A percentile compares a stretch with the other conserved stretches of the same genome.
These are phyloP conservation scores for Macroventuria anomochaeta DNA, from an alignment of 2,329 filamentous ascomycete genomes.

Conservation along the genomic window DNA sequence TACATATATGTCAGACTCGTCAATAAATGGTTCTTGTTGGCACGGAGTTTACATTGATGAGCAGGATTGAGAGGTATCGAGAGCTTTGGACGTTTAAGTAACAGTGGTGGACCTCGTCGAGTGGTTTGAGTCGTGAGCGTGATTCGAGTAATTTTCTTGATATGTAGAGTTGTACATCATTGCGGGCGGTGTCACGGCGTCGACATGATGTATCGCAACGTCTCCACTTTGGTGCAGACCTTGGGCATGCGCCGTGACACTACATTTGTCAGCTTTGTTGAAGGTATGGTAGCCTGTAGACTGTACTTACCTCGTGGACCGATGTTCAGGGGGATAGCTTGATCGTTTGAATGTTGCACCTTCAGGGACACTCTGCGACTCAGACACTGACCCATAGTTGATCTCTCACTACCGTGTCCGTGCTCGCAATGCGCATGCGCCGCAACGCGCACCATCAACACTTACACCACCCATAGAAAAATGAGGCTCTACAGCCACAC, in stretches of 20 bases:
- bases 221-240: too few species aligned
- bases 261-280: background rate
- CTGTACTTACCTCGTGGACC: too few species aligned
- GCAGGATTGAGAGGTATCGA: background rate
- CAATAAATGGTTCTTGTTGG: background rate
- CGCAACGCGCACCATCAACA: too few species aligned
- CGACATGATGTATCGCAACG: background rate
- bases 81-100: background rate
- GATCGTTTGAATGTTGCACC: too few species aligned
- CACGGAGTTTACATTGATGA: background rate
- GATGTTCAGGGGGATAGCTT: background rate
- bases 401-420: too few species aligned
- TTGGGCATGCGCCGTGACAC: background rate
- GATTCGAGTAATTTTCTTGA: background rate
- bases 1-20: background rate
- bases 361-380: too few species aligned
- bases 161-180: background rate
- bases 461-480: too few species aligned
- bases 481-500: too few species aligned
- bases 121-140: background rate
- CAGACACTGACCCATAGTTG: too few species aligned
- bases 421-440: too few species aligned
- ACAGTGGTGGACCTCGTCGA: background rate
- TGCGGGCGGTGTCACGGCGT: background rate
- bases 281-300: background rate